Evolutionary conservation across 257 asterid species (phyloP).

Genomic region (Dorcoceras hygrometricum): DNA sequence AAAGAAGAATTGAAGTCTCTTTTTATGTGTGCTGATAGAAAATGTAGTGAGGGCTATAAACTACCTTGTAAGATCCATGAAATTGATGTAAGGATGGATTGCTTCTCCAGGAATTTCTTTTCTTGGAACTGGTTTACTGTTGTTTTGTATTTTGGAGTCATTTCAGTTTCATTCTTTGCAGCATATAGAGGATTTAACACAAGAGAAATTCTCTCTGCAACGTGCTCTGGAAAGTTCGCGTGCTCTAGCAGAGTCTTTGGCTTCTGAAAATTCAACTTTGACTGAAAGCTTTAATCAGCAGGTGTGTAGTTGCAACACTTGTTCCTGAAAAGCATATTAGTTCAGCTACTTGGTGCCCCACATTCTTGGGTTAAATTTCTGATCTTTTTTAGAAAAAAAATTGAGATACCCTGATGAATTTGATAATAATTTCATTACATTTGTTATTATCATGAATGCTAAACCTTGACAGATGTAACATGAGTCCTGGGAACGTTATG

Average conservation of each 20-base stretch:
- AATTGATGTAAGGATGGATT: conserved; percentile 11
- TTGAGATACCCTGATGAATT: too few relatives aligned
- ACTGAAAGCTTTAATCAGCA: conserved; percentile 90
- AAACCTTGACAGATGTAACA: background rate
- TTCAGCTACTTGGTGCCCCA: conserved; percentile 6
- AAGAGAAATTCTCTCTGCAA: conserved; percentile 93
- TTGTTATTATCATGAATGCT: background rate
- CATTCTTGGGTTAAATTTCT: too few relatives aligned
- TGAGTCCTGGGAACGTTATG: background rate
- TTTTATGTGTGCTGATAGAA: background rate
- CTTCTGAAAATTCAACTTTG: conserved; percentile 92
- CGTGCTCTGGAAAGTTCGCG: conserved; percentile 94
- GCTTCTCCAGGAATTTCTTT: conserved; percentile 14
- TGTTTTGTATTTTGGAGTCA: background rate
- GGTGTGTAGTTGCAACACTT: conserved; percentile 41
- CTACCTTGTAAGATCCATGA: background rate
- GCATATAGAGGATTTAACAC: conserved; percentile 98
- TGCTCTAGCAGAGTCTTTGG: conserved; percentile 80
- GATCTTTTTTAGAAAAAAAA: too few relatives aligned
- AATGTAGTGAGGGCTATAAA: background rate
- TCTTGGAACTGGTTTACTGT: background rate
- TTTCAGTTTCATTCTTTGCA: conserved; percentile 30
- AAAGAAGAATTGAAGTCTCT: background rate
- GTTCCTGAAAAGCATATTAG: conserved; percentile 3
- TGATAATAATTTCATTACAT: background rate